Conservation (phyloP, 2,329 filamentous ascomycete species). For the Ophiostoma perfectum region DNA sequence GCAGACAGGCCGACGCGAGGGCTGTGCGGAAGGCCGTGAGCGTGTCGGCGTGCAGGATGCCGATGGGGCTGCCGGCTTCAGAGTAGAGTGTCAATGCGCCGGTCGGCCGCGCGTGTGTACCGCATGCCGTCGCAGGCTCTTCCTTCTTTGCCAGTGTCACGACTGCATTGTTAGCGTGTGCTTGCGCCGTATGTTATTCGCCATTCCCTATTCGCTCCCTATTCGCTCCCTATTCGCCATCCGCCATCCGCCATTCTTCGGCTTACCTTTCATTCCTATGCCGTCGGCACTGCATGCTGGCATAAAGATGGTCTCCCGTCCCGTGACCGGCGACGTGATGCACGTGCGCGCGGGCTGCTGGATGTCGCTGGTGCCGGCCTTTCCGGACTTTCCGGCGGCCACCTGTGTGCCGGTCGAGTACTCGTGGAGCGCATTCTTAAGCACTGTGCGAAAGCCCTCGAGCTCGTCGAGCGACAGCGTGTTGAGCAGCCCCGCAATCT, state of each 20-base stretch:
- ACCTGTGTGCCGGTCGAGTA: slow-evolving; percentile 54
- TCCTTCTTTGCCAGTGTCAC: slow-evolving; percentile 49
- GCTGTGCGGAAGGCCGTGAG: slow-evolving; percentile 78
- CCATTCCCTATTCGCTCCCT: no score
- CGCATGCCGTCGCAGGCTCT: slow-evolving; percentile 36
- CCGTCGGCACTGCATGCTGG: slow-evolving; percentile 59
- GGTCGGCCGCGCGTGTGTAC: slow-evolving; percentile 38
- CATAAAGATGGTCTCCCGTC: slow-evolving; percentile 66
- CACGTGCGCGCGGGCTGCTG: slow-evolving; percentile 53
- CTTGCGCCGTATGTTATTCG: neutral
- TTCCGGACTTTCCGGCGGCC: slow-evolving; percentile 23
- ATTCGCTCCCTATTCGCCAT: no score
- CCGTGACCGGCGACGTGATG: slow-evolving; percentile 44
- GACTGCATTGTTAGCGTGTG: slow-evolving; percentile 38
- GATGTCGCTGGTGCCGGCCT: slow-evolving; percentile 34
- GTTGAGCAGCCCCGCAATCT: slow-evolving; percentile 52
- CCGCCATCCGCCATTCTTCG: no score
- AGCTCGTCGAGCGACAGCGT: slow-evolving; percentile 49
- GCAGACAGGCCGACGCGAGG: slow-evolving; percentile 61
- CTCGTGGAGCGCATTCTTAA: slow-evolving; percentile 53
- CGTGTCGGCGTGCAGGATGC: slow-evolving; percentile 66
- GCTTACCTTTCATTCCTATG: slow-evolving; percentile 61
- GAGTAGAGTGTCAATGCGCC: slow-evolving; percentile 66
- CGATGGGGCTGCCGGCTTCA: slow-evolving; percentile 56
- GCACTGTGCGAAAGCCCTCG: slow-evolving; percentile 44